Percentiles rank a stretch among this genome's conserved stretches.
Evolutionary conservation across 73 alveolate genomes (phyloP).

Genomic region (Paramecium sonneborni): DNA sequence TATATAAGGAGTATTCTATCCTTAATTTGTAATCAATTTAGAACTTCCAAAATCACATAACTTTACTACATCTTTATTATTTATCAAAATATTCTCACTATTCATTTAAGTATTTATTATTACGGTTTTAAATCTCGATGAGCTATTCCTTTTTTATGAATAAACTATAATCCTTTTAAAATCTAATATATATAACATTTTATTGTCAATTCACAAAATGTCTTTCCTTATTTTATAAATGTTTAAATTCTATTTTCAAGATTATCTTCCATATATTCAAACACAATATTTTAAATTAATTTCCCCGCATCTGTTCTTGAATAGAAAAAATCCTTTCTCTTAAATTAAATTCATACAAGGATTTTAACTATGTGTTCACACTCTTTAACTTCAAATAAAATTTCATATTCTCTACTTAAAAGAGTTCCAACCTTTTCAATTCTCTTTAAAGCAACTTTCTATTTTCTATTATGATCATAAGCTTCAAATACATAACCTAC

Average conservation of each 20-base stretch:
- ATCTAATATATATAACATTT: constrained; percentile 38
- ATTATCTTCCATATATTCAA: constrained; percentile 88
- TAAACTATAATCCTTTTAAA: constrained; percentile 55
- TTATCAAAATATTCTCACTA: constrained; percentile 56
- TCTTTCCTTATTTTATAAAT: constrained; percentile 65
- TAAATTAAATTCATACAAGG: constrained; percentile 60
- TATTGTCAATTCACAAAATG: constrained; percentile 43
- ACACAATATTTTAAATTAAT: constrained; percentile 88
- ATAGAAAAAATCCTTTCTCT: constrained; percentile 78
- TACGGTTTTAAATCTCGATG: constrained; percentile 69
- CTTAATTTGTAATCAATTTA: constrained; percentile 9
- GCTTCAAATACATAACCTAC: constrained; percentile 95
- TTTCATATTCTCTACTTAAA: constrained; percentile 89
- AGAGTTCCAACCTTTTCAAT: constrained; percentile 89
- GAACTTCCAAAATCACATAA: constrained; percentile 70
- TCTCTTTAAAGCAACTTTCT: constrained; percentile 88
- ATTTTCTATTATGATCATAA: constrained; percentile 73
- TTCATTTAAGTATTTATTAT: not conserved
- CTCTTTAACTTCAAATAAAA: constrained; percentile 81
- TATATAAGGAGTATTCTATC: constrained; percentile 70
- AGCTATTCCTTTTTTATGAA: constrained; percentile 59
- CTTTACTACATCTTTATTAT: constrained; percentile 54
- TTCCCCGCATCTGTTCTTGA: constrained; percentile 88
- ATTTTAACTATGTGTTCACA: constrained; percentile 85
- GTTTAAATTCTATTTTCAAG: constrained; percentile 82